Base-by-base conservation (phyloP, 345 rosid species). In the Aethionema arabicum region DNA sequence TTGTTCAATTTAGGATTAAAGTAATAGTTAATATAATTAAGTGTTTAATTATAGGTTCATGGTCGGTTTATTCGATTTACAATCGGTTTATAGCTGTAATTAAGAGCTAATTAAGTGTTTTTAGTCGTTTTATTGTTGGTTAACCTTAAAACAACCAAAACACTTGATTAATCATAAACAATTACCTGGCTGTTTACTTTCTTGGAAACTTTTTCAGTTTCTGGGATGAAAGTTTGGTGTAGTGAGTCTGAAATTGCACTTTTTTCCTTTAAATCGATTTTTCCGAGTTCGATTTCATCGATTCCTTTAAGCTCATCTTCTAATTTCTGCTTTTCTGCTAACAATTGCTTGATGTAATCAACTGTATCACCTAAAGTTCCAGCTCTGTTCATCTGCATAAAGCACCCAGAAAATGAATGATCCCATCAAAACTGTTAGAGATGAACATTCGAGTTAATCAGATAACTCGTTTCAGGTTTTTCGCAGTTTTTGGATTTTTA, bases 351-450 rank as follows among this genome's bases (percentile, higher is more conserved):
- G 44, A 93, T 84, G 72, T 82, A 93, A 11, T 85, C 85, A 21
- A 79, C 68, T n/a, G 96, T 96, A 79, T 93, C 97, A 13, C 75
- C 73, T 10, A 90, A 59, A 51, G 75, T 87, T 54, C 95, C 69
- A 59, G 68, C 71, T 77, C 65, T 85, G 66, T 84, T 85, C 97
- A 93, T 87, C 99, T 86, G 56, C 50, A 57, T 46, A 16, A 21
- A 40, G 32, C 53, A 42, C 30, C 47, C 31, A 63, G 56, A 38
- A 45, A 48, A 13, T 40, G 36, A 57, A 13, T 49, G 45, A 32
- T 43, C 37, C 10, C 16, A 29, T 39, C 14, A 68, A 40, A 16
- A 56, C 16, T 10, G 41, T 12, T 11, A 11, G 0, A 10, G 15
- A 21, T 21, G 27, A 2, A 21, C 27, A 21, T 21, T 21, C 27